These are phyloP conservation scores for Candida neerlandica DNA, from an alignment of 1,139 yeast genomes.

Conservation along the genomic window DNA sequence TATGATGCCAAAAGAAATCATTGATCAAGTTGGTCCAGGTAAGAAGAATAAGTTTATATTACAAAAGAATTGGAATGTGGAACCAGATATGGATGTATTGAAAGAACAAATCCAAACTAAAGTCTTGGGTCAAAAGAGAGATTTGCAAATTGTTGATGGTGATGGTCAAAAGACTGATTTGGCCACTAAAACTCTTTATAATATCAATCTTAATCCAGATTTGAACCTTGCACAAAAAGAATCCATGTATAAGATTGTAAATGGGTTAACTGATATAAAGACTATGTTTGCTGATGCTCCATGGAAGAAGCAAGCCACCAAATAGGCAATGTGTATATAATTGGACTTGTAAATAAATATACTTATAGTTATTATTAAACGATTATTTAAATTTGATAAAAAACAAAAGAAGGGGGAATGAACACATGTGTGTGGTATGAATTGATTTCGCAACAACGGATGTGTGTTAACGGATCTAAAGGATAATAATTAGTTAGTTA, in stretches of 20 bases:
- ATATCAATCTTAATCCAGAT: slow-evolving; percentile 36
- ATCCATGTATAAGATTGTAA: slow-evolving; percentile 30
- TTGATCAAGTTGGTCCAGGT: slow-evolving; percentile 27
- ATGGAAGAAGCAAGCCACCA: slow-evolving; percentile 24
- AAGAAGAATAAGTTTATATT: slow-evolving; percentile 34
- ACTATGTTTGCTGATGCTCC: slow-evolving; percentile 33
- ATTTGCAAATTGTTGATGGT: slow-evolving; percentile 9
- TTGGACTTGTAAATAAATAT: no score
- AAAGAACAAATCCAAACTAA: slow-evolving; percentile 31
- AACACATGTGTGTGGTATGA: no score
- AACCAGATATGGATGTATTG: slow-evolving; percentile 28
- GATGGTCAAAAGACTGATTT: slow-evolving; percentile 14
- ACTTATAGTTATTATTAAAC: no score
- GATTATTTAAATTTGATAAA: no score
- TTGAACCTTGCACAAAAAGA: slow-evolving; percentile 32
- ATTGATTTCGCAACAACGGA: no score
- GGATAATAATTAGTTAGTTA: no score
- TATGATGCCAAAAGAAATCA: slow-evolving; percentile 39
- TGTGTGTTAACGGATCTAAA: no score
- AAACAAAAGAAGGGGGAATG: neutral
- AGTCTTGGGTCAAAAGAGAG: slow-evolving; percentile 36
- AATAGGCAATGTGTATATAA: neutral
- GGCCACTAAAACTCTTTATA: slow-evolving; percentile 11
- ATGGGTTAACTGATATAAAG: slow-evolving; percentile 28
- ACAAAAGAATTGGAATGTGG: slow-evolving; percentile 33